These are phyloP conservation scores for Diaporthe aspalathi DNA, from an alignment of 2,329 filamentous ascomycete genomes.

Conservation along the genomic window DNA sequence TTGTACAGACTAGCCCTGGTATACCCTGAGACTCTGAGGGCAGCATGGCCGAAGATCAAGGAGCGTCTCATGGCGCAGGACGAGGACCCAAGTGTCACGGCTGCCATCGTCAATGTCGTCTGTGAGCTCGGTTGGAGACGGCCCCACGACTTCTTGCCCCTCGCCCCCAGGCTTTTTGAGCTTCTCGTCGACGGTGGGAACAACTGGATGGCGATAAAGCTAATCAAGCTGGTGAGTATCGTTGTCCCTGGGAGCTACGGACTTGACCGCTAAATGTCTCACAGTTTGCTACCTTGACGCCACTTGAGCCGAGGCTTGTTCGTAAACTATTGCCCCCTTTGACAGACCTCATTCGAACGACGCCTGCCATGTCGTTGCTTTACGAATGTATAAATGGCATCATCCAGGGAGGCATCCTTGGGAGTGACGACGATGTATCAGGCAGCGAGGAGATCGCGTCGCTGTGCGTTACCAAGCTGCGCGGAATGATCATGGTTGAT, in stretches of 20 bases:
- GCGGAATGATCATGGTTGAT: slow-evolving; percentile 93
- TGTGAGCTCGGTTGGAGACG: slow-evolving; percentile 95
- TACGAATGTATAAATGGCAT: slow-evolving; percentile 99
- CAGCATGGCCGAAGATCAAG: slow-evolving; percentile 98
- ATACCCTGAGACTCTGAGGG: slow-evolving; percentile 92
- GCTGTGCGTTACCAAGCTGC: slow-evolving; percentile 90
- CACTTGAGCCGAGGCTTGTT: slow-evolving; percentile 89
- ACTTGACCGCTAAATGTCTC: slow-evolving; percentile 1
- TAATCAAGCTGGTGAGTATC: slow-evolving; percentile 87
- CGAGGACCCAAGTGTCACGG: slow-evolving; percentile 93
- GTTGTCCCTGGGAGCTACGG: background rate
- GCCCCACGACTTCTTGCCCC: slow-evolving; percentile 90
- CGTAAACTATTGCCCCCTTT: slow-evolving; percentile 91
- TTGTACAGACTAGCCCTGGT: slow-evolving; percentile 93
- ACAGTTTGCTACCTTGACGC: slow-evolving; percentile 93
- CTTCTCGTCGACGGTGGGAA: slow-evolving; percentile 91
- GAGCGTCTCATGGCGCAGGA: slow-evolving; percentile 89
- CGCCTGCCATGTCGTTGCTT: slow-evolving; percentile 95
- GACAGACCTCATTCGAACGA: slow-evolving; percentile 93
- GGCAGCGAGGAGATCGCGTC: slow-evolving; percentile 93
- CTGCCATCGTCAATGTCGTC: slow-evolving; percentile 95
- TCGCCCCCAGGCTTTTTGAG: slow-evolving; percentile 92
- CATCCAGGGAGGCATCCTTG: slow-evolving; percentile 94
- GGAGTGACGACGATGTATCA: slow-evolving; percentile 80
- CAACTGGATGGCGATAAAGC: slow-evolving; percentile 99